Evolutionary conservation across 2,329 filamentous ascomycete genomes (phyloP).

Genomic region (Byssochlamys sp.): DNA sequence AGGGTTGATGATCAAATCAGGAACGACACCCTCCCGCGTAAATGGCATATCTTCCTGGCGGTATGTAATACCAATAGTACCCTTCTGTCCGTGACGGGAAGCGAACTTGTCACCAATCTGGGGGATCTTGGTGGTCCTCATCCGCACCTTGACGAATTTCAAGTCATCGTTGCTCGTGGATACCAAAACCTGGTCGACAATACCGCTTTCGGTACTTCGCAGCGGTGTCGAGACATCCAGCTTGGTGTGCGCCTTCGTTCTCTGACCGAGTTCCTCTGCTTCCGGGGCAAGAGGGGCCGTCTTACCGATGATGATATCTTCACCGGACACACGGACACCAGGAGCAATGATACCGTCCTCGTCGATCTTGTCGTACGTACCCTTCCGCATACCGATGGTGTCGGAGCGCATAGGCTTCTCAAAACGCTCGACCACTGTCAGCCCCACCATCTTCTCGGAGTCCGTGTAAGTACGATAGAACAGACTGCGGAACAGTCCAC

Average conservation of each 20-base stretch:
- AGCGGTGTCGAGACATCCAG: constrained; percentile 92
- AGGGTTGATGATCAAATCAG: constrained; percentile 96
- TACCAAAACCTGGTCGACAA: constrained; percentile 84
- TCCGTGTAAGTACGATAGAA: constrained; percentile 98
- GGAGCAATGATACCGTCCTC: constrained; percentile 91
- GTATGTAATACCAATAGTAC: constrained; percentile 97
- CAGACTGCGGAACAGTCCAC: constrained; percentile 89
- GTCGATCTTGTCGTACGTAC: constrained; percentile 94
- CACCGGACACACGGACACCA: constrained; percentile 86
- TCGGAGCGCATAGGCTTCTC: constrained; percentile 87
- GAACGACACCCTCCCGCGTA: constrained; percentile 77
- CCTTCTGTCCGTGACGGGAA: constrained; percentile 97
- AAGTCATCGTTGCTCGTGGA: constrained; percentile 91
- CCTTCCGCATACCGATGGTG: constrained; percentile 84
- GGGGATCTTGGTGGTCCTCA: constrained; percentile 91
- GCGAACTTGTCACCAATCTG: constrained; percentile 99
- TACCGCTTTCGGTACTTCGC: constrained; percentile 90
- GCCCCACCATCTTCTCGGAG: constrained; percentile 88
- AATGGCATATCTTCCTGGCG: constrained; percentile 98
- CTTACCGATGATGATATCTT: constrained; percentile 98
- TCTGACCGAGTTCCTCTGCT: constrained; percentile 83
- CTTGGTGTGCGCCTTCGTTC: constrained; percentile 82
- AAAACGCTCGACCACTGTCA: constrained; percentile 85
- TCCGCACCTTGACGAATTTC: constrained; percentile 93
- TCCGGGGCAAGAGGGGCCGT: constrained; percentile 90